Evolutionary conservation across 495 filamentous ascomycete species (phyloP), one percentile per base, ranked within the genome.

Genomic region (Amorphotheca resinae): DNA sequence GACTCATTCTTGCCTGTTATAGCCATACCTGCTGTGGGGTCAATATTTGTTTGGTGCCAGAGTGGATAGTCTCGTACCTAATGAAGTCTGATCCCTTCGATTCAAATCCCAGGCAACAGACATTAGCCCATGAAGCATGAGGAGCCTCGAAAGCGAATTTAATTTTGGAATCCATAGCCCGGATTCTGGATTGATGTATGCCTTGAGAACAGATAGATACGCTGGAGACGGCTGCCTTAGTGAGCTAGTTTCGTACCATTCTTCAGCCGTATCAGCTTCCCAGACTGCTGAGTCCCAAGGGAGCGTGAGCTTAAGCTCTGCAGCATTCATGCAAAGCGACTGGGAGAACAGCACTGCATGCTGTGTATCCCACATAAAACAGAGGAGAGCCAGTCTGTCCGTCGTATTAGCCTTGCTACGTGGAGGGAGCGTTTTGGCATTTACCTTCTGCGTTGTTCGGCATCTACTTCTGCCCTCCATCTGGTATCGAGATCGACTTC

Each of bases 351-450:
- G 57, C 0, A 73, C 68, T 1, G 71, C 69, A 45, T 73, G 70
- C 48, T 74, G 69, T 0, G 67, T 70, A 44, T 74, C 72, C 72
- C 70, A 74, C 65, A 76, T 73, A 46, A 76, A 78, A 43, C 68
- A 73, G 22, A 71, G 60, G 37, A 76, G 62, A 0, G 68, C 66
- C 5, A 75, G 54, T n/a, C n/a, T n/a, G n/a, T n/a, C n/a, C 20
- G 9, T 12, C 46, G 3, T 2, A 42, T 26, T 36, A 45, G 43
- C 22, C 32, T 42, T 26, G 40, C 18, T 25, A 34, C 21, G 3
- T 38, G 15, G 8, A 38, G 25, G 9, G 1, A 6, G 12, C n/a
- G 17, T n/a, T n/a, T n/a, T n/a, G n/a, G n/a, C n/a, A n/a, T n/a
- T n/a, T n/a, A n/a, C 64, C 70, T 62, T 54, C 73, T 70, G 22